Conservation (phyloP, 345 rosid species). For the Ceriops decandra region DNA sequence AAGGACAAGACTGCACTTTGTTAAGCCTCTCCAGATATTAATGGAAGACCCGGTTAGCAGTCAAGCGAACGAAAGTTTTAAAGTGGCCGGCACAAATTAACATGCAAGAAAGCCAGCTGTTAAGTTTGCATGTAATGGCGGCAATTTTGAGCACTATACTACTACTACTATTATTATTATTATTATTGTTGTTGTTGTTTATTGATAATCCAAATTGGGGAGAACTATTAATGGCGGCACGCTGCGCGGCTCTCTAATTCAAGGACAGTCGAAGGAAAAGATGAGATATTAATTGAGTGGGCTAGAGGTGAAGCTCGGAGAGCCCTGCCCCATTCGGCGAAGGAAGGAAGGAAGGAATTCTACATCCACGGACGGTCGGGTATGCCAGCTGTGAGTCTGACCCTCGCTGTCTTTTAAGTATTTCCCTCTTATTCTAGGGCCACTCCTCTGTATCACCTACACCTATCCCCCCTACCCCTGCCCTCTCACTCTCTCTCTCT, state of each 20-base stretch:
- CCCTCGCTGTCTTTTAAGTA: neutral
- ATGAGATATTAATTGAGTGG: no score
- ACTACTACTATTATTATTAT: no score
- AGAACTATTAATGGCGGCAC: no score
- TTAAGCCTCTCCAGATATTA: neutral
- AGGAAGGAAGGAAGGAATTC: neutral
- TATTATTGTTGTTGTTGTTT: no score
- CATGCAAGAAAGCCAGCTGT: neutral
- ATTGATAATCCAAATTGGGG: no score
- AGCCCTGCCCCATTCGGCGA: slow-evolving; percentile 10
- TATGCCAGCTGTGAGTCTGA: slow-evolving; percentile 1
- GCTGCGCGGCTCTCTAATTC: no score
- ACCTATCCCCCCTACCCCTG: neutral
- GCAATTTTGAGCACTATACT: neutral
- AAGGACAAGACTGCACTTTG: no score
- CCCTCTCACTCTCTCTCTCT: neutral
- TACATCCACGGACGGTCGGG: slow-evolving; percentile 4
- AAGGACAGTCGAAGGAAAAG: no score
- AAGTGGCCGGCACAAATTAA: slow-evolving; percentile 6
- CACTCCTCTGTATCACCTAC: neutral
- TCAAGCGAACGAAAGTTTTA: neutral
- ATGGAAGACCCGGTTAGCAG: neutral
- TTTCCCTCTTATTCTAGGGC: no score
- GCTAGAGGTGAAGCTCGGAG: neutral
- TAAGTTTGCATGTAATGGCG: neutral